phyloP scores from a whole-genome alignment of 208 protist genomes.

The Leishmania tarentolae region DNA sequence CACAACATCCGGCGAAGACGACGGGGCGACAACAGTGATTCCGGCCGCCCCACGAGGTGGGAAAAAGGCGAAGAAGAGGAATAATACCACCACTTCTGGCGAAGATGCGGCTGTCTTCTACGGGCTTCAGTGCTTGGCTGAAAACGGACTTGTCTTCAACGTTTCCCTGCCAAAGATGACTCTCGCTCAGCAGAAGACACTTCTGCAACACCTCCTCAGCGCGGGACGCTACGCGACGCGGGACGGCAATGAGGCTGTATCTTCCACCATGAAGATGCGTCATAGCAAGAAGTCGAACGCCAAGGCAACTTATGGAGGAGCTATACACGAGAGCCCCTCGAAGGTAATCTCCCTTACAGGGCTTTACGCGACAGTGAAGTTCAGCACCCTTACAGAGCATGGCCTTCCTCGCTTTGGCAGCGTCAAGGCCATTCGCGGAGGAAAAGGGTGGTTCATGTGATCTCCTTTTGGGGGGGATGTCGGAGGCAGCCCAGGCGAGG shows the following conservation, averaged over 20 bases:
- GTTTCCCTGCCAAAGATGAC: conserved; percentile 75
- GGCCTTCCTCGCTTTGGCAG: conserved; percentile 84
- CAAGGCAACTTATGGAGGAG: conserved; percentile 1
- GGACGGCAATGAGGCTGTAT: not conserved
- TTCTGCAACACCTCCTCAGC: conserved; percentile 69
- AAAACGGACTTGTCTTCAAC: conserved; percentile 81
- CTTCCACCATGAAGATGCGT: not conserved
- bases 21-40: not conserved
- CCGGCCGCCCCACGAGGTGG: not conserved
- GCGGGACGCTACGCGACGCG: conserved; percentile 17
- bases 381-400: conserved; percentile 75
- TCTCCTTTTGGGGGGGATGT: not conserved
- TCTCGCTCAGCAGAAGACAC: conserved; percentile 48
- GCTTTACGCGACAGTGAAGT: conserved; percentile 88
- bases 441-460: conserved; percentile 88
- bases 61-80: conserved; percentile 11
- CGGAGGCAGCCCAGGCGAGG: not conserved
- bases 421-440: conserved; percentile 86
- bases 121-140: conserved; percentile 80
- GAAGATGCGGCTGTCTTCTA: conserved; percentile 59
- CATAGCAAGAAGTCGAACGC: conserved; percentile 9
- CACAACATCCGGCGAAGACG: not conserved
- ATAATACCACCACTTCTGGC: not conserved
- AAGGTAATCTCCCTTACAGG: conserved; percentile 62
- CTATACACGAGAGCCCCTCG: not conserved